Base-by-base conservation (phyloP, 805 yeast species). In the Starmera caribaea region DNA sequence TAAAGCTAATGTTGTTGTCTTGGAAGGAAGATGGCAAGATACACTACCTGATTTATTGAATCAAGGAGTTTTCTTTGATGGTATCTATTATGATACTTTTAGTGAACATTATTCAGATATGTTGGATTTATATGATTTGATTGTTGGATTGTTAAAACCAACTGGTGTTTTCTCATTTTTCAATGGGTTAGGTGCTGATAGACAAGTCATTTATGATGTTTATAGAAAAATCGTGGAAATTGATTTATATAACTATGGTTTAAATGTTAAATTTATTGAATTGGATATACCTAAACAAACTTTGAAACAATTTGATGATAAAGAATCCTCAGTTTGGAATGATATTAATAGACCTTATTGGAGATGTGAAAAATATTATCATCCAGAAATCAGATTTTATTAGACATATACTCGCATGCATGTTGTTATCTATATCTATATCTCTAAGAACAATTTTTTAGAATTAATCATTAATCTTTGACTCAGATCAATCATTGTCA, bases 21-120 rank as follows among this genome's bases (percentile, higher is more conserved):
- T 90, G 30, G 83, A 78, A 50, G 97, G 97, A n/a, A 74, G 86
- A 57, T 89, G 97, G 97, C 96, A 90, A 59, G 92, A 83, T 32
- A 72, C 78, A 7, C 57, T 89, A 32, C 83, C 87, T 30, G 65
- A 66, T 24, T 64, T 90, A 29, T 57, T 89, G 24, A 74, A 73
- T 38, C 51, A 71, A 32, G 83, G 83, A 21, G 77, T 82, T 1
- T 82, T 78, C 51, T 84, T 89, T 59, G 87, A 88, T 55, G 97
- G 97, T 4, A 83, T 90, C 30, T 89, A 89, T 60, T 89, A 84
- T 56, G 97, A 89, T 57, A 90, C 97, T 0, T 89, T 82, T 58
- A 83, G 95, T 46, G 97, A 89, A 56, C 94, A 86, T 56, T 89
- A 90, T 58, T 69, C 69, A 44, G 96, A 89, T 55, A 83, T 89